Conservation (phyloP, 257 asterid genomes). For the Leptodermis oblonga region DNA sequence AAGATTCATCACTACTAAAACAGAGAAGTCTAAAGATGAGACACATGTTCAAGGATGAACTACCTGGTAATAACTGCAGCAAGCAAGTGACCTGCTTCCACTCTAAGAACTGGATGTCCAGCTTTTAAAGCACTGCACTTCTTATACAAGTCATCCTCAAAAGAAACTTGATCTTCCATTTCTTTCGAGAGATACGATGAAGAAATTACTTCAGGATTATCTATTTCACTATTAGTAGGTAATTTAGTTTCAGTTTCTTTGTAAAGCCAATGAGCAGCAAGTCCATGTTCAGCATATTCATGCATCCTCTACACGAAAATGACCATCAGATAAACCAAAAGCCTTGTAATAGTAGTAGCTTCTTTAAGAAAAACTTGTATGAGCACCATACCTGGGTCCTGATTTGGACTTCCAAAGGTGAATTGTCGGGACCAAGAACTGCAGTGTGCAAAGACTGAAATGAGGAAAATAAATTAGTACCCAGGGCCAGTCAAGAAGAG, state of each 20-base stretch:
- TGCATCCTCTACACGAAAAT: constrained; percentile 71
- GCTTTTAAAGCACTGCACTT: constrained; percentile 68
- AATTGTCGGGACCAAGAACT: constrained; percentile 86
- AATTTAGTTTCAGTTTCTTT: constrained; percentile 69
- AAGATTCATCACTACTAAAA: constrained; percentile 21
- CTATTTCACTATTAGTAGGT: constrained; percentile 42
- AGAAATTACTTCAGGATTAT: constrained; percentile 39
- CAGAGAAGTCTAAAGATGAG: constrained; percentile 12
- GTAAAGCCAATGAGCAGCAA: constrained; percentile 98
- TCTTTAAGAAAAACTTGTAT: not conserved
- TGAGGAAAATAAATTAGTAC: constrained; percentile 26
- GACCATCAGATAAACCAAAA: constrained; percentile 10
- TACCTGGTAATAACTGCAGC: constrained; percentile 94
- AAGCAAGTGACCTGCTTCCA: constrained; percentile 90
- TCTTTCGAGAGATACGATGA: constrained; percentile 48
- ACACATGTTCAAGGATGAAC: constrained; percentile 20
- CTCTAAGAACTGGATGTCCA: constrained; percentile 97
- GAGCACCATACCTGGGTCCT: constrained; percentile 67
- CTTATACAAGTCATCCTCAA: constrained; percentile 36
- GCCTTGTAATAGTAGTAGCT: not conserved
- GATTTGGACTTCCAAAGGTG: constrained; percentile 91
- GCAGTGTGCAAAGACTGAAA: constrained; percentile 94
- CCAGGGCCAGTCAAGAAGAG: constrained; percentile 24
- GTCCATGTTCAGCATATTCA: constrained; percentile 95
- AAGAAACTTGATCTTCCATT: constrained; percentile 51